Base-by-base conservation (phyloP, 352 stramenopile genomes). In the Phytopythium vexans region DNA sequence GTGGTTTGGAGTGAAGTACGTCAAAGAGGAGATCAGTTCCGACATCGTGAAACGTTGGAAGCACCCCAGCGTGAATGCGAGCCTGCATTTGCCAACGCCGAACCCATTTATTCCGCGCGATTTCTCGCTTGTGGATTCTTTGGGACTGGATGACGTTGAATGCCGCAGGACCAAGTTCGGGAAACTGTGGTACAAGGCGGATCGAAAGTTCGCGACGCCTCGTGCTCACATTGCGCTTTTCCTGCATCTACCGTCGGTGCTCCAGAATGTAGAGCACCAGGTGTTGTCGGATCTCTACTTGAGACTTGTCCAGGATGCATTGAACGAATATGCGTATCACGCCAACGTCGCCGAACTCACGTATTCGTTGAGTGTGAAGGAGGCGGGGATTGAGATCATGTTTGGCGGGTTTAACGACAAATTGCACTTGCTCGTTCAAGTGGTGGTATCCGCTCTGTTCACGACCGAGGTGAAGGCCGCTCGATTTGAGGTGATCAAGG, bases 331-430 rank as follows among this genome's bases (percentile, higher is more conserved):
- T 48, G 71, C 82, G 10, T 92, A 92, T 60, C 71, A 87, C 8
- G 82, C 82, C 5, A 84, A 83, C 45, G 79, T 89, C 33, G 80
- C 82, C 0, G 76, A 89, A 53, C 66, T 89, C 36, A 83, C 70
- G 59, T 92, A 89, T 58, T 84, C 72, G 36, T 60, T 92, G 11
- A 67, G 74, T 14, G 64, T 87, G 2, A 90, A 85, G 37, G 82
- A 88, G 12, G 70, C 61, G 10, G 77, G 74, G 0, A 43, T 92
- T 36, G 77, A 90, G 57, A 60, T 92, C 27, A 57, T 88, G 35
- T 83, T 86, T 55, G 75, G 77, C n/a, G 82, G 82, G 11, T 92
- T 88, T 43, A 89, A 86, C 52, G 74, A 92, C 53, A 92, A 92
- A 46, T 58, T 90, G 15, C 55, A 69, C 12, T n/a, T 82, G 39